Evolutionary conservation across 345 rosid species (phyloP).

Genomic region (Odontarrhena argentea): DNA sequence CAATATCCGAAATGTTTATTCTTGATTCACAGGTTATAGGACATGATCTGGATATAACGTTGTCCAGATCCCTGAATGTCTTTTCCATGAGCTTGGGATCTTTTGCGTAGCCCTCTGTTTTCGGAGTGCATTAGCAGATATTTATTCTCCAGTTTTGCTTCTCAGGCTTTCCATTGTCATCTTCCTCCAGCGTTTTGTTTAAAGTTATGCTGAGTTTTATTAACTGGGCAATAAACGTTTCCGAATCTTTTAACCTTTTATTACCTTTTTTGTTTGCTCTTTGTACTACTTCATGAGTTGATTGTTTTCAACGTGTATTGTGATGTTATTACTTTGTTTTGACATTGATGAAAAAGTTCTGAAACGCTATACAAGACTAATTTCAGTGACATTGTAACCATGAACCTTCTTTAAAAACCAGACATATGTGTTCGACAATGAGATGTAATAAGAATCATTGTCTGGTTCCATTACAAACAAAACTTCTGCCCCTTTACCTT

Average conservation of each 20-base stretch:
- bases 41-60: constrained; percentile 26
- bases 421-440: no score
- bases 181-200: constrained; percentile 11
- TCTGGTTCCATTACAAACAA: no score
- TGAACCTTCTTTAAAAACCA: constrained; percentile 33
- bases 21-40: constrained; percentile 19
- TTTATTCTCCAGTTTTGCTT: constrained; percentile 40
- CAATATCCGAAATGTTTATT: constrained; percentile 8
- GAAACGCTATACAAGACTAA: neutral
- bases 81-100: constrained; percentile 24
- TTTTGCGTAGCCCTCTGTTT: constrained; percentile 17
- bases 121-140: constrained; percentile 14
- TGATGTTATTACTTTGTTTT: constrained; percentile 6
- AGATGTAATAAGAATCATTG: no score
- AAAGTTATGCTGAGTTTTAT: neutral
- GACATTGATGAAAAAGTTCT: neutral
- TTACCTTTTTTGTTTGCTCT: neutral
- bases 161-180: neutral
- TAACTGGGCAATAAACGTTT: constrained; percentile 29
- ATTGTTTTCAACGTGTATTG: neutral
- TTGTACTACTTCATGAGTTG: constrained; percentile 13
- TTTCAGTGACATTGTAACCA: constrained; percentile 39
- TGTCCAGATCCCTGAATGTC: constrained; percentile 21
- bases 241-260: constrained; percentile 1
- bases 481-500: no score